Base-by-base conservation (phyloP, 1,284 basidiomycete genomes). In the Marasmius oreades region DNA sequence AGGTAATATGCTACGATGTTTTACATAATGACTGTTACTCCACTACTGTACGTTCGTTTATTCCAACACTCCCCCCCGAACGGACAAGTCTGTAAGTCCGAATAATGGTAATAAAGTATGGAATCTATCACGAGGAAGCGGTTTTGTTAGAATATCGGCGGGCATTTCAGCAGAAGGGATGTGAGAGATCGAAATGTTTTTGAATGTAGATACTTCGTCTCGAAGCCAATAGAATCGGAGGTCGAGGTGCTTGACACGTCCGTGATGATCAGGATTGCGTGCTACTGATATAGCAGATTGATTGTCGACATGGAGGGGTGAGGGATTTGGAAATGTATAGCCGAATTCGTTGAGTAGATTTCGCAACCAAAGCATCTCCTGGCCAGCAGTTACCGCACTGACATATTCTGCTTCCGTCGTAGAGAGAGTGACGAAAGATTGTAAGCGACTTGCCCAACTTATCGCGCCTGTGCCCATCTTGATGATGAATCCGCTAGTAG, bases 241-340 rank as follows among this genome's bases (percentile, higher is more conserved):
- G 45, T 75, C 67, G 16, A 77, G 66, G 57, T 78, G 75, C 61
- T 76, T 76, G 54, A 70, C 65, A 1, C 63, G 60, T 0, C 63
- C 53, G 55, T 70, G 66, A 42, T 57, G 56, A 4, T 57, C 55
- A 34, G 52, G 56, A 22, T 57, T 53, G 1, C 23, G 18, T 2
- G 56, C 56, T 39, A 57, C 51, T 0, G 52, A 53, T 1, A 57
- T 3, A 5, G 56, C 56, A 5, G 56, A 57, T 7, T 53, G 51
- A 34, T n/a, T n/a, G n/a, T n/a, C n/a, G n/a, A n/a, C n/a, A n/a
- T n/a, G n/a, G n/a, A n/a, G n/a, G n/a, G n/a, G n/a, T n/a, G n/a
- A n/a, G n/a, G n/a, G n/a, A n/a, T n/a, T n/a, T n/a, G n/a, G n/a
- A n/a, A n/a, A n/a, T n/a, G n/a, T n/a, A n/a, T n/a, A n/a, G n/a